Base-by-base conservation (phyloP, 345 rosid species). In the Geranium rotundifolium region DNA sequence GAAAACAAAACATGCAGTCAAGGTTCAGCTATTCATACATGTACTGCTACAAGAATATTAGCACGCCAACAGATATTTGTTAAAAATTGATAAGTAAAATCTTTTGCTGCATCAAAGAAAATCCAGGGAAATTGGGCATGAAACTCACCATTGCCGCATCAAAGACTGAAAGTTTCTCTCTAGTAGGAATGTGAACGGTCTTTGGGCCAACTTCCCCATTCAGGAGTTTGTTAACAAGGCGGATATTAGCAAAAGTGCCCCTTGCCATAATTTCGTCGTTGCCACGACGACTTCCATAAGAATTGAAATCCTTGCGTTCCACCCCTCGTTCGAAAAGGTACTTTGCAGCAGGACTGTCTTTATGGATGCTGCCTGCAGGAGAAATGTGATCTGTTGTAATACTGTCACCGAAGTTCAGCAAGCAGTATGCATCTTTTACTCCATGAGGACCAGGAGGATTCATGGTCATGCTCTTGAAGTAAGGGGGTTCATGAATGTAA, bases 371-470 rank as follows among this genome's bases (percentile, higher is more conserved):
- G 65, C 99, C 97, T 31, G 99, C 99, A 3, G 99, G 99, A 61
- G 99, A 93, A 59, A 93, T 93, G 75, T 93, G 99, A 76, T 93
- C 99, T 13, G 99, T 93, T 55, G 99, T 93, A 61, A 93, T 93
- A 71, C 97, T 93, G 76, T 93, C 99, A 19, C 97, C 99, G 64
- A 90, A 86, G 77, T 84, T 93, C 63, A 93, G 84, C 27, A 93
- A 74, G 72, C 99, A 93, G 83, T 83, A 88, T 7, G 99, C 99
- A 70, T 90, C 97, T 72, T 88, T 93, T 67, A 93, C 92, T 54
- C 86, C 87, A 65, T 83, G 89, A 29, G 91, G 80, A 13, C 97
- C 99, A 19, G 96, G 95, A 73, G 97, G 96, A 69, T 81, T 80
- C 83, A 86, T 76, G 64, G 99, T 85, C 92, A 93, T 93, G 71